Evolutionary conservation across 129 eudicot species (phyloP).

Genomic region (Calendula officinalis): DNA sequence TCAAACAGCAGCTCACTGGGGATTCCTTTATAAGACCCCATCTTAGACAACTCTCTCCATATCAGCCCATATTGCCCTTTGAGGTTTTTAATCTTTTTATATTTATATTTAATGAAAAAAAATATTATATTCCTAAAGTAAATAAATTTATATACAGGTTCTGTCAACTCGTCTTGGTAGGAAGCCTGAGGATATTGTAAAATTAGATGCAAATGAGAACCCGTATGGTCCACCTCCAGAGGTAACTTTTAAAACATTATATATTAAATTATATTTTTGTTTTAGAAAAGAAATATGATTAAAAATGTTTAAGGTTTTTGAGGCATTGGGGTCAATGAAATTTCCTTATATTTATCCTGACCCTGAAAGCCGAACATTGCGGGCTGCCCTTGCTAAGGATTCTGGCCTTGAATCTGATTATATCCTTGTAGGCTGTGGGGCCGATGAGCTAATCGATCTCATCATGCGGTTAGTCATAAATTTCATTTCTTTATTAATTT

Average conservation of each 20-base stretch:
- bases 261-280: no score
- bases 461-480: constrained; percentile 72
- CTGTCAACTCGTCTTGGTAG: constrained; percentile 96
- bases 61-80: constrained; percentile 84
- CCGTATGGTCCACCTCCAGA: constrained; percentile 99
- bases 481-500: not conserved
- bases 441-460: constrained; percentile 97
- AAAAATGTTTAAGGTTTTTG: constrained; percentile 59
- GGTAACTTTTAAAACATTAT: constrained; percentile 53
- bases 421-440: constrained; percentile 95
- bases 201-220: constrained; percentile 96
- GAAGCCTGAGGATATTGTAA: constrained; percentile 93
- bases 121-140: no score
- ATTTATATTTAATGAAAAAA: no score
- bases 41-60: constrained; percentile 75
- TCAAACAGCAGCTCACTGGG: constrained; percentile 46
- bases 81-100: constrained; percentile 44
- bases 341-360: constrained; percentile 97
- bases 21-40: constrained; percentile 84
- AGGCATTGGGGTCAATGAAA: constrained; percentile 81
- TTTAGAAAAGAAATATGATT: not conserved
- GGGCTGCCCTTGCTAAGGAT: constrained; percentile 93
- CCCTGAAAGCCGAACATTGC: constrained; percentile 90
- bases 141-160: constrained; percentile 43
- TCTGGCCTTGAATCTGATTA: constrained; percentile 88